Evolutionary conservation across 768 basidiomycete species (phyloP).

Genomic region (Russula earlei): DNA sequence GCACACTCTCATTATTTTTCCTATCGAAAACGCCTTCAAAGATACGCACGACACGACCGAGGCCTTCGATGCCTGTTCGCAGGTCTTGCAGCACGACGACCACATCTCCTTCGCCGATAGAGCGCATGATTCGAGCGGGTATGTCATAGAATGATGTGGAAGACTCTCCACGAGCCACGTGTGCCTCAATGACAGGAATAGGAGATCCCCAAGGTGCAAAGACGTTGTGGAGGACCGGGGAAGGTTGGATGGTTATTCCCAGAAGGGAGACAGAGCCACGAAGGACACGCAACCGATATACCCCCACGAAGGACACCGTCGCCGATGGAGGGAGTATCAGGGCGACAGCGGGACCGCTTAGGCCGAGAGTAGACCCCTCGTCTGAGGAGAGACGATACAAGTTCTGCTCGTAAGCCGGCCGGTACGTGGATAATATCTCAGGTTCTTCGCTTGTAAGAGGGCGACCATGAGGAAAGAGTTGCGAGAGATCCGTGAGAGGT

Average conservation of each 20-base stretch:
- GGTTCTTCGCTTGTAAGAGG: slow-evolving; percentile 11
- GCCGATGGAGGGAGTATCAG: slow-evolving; percentile 40
- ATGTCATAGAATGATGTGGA: slow-evolving; percentile 9
- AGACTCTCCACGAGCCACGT: slow-evolving; percentile 19
- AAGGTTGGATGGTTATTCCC: slow-evolving; percentile 43
- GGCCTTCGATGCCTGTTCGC: slow-evolving; percentile 51
- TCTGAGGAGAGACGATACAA: slow-evolving; percentile 35
- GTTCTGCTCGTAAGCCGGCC: slow-evolving; percentile 37
- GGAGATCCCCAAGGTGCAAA: slow-evolving; percentile 79
- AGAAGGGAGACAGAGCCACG: slow-evolving; percentile 49
- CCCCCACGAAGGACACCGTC: slow-evolving; percentile 59
- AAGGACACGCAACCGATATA: slow-evolving; percentile 51
- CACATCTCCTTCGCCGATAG: slow-evolving; percentile 23
- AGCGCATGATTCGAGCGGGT: slow-evolving; percentile 14
- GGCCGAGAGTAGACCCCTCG: slow-evolving; percentile 29
- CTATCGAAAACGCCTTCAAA: slow-evolving; percentile 57
- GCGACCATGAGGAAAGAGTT: background rate
- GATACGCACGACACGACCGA: slow-evolving; percentile 51
- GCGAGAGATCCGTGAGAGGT: slow-evolving; percentile 28
- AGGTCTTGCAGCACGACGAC: slow-evolving; percentile 51
- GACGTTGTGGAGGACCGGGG: slow-evolving; percentile 37
- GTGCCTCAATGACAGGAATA: slow-evolving; percentile 41
- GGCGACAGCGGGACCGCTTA: slow-evolving; percentile 29
- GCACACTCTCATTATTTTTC: slow-evolving; percentile 33
- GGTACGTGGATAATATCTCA: slow-evolving; percentile 39